phyloP scores from a whole-genome alignment of 805 yeast species.

The Wickerhamomyces strasburgensis region DNA sequence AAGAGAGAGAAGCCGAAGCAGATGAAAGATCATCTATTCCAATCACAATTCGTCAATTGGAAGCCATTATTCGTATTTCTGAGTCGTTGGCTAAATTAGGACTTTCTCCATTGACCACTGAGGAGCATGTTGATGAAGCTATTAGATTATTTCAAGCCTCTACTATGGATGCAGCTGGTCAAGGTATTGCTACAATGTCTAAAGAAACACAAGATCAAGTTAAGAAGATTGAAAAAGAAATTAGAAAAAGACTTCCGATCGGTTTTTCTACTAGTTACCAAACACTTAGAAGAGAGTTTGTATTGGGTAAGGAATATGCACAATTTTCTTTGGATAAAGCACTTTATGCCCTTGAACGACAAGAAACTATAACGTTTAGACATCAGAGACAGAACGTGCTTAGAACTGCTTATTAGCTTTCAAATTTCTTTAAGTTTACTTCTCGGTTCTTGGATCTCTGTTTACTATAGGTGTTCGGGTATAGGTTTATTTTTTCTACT shows the following conservation, averaged over 20 bases:
- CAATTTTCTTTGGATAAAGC: conserved; percentile 80
- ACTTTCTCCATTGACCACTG: conserved; percentile 77
- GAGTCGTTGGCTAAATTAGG: conserved; percentile 89
- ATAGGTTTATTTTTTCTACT: too few species aligned
- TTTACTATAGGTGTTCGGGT: too few species aligned
- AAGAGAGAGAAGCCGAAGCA: conserved; percentile 71
- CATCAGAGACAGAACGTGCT: conserved; percentile 81
- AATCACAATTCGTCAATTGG: conserved; percentile 94
- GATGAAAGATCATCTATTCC: conserved; percentile 94
- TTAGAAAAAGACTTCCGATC: conserved; percentile 86
- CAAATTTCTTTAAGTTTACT: too few species aligned
- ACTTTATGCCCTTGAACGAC: conserved; percentile 71
- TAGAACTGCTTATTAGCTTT: conserved; percentile 33
- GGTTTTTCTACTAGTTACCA: conserved; percentile 93
- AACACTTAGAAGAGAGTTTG: conserved; percentile 79
- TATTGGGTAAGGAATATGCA: conserved; percentile 55
- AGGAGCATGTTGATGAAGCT: conserved; percentile 92
- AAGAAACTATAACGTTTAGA: conserved; percentile 82
- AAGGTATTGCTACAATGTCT: conserved; percentile 47
- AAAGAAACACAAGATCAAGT: conserved; percentile 64
- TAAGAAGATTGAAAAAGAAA: conserved; percentile 72
- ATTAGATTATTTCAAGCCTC: conserved; percentile 92
- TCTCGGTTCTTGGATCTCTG: too few species aligned
- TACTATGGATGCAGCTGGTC: conserved; percentile 87
- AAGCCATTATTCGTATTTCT: conserved; percentile 93